These are phyloP conservation scores for Syzygium aqueum DNA, from an alignment of 345 rosid species.

Conservation along the genomic window DNA sequence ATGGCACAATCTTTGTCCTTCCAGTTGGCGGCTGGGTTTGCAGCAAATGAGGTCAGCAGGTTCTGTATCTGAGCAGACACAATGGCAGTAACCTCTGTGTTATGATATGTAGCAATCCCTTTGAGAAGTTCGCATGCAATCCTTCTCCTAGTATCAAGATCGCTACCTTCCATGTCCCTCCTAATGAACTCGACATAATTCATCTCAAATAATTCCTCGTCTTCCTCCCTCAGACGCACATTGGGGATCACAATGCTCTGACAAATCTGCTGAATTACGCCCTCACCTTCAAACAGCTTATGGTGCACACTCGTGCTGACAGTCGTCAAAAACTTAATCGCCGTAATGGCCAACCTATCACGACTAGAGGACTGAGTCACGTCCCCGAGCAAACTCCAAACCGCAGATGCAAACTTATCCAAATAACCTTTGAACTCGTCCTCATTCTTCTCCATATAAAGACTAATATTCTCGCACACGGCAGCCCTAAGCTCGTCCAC, in stretches of 20 bases:
- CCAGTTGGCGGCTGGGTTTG: conserved; percentile 78
- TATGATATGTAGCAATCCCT: conserved; percentile 86
- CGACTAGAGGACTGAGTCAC: conserved; percentile 67
- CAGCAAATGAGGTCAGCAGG: conserved; percentile 46
- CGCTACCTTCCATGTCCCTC: conserved; percentile 99
- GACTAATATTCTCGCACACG: conserved; percentile 88
- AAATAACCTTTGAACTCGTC: conserved; percentile 75
- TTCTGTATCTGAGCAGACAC: conserved; percentile 75
- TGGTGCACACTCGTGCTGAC: conserved; percentile 96
- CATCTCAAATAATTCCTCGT: conserved; percentile 97
- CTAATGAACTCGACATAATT: conserved; percentile 91
- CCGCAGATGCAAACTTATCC: conserved; percentile 68
- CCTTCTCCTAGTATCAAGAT: conserved; percentile 94
- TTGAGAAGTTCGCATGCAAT: conserved; percentile 95
- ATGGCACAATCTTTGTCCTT: conserved; percentile 97
- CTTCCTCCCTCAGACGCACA: conserved; percentile 88
- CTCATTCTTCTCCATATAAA: conserved; percentile 92
- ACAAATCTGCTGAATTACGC: conserved; percentile 74
- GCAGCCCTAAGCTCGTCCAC: conserved; percentile 81
- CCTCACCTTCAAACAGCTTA: conserved; percentile 64
- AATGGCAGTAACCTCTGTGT: conserved; percentile 48
- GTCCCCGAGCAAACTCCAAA: conserved; percentile 77
- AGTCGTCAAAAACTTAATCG: conserved; percentile 89
- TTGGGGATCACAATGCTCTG: conserved; percentile 90
- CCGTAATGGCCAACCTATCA: conserved; percentile 75